Conservation (phyloP, 139 green algal species). For the Coccomyxa sp. region DNA sequence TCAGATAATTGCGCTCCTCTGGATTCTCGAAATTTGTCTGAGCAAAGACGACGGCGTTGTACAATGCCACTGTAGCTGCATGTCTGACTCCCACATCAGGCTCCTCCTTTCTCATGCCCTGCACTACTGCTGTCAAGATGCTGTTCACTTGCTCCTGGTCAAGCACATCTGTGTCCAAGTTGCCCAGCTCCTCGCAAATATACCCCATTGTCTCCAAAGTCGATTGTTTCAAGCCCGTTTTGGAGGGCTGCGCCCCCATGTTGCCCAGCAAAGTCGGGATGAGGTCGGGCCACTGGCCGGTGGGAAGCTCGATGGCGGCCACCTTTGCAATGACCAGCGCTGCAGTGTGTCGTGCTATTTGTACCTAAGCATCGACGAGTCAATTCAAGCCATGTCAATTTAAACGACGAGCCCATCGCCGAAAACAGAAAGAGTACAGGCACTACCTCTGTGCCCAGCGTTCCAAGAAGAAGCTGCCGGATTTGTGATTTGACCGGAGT, state of each 20-base stretch:
- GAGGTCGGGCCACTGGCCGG: slow-evolving; percentile 79
- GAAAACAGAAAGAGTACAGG: not conserved
- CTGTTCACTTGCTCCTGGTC: slow-evolving; percentile 77
- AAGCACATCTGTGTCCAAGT: slow-evolving; percentile 74
- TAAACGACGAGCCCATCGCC: not conserved
- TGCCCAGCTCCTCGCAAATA: slow-evolving; percentile 91
- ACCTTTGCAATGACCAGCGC: slow-evolving; percentile 93
- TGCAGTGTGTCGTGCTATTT: slow-evolving; percentile 58
- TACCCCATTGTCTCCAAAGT: slow-evolving; percentile 92
- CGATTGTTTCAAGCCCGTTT: slow-evolving; percentile 45
- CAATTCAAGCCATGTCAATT: not conserved
- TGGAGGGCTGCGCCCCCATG: slow-evolving; percentile 25
- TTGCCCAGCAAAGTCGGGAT: slow-evolving; percentile 63
- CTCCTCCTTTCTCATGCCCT: slow-evolving; percentile 85
- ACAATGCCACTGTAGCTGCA: slow-evolving; percentile 84
- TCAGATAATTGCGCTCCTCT: slow-evolving; percentile 93
- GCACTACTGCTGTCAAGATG: slow-evolving; percentile 92
- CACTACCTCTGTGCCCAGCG: slow-evolving; percentile 56
- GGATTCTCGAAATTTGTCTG: slow-evolving; percentile 92
- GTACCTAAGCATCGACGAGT: slow-evolving; percentile 19
- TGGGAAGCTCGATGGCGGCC: slow-evolving; percentile 86
- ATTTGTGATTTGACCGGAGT: slow-evolving; percentile 65
- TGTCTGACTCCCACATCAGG: slow-evolving; percentile 70
- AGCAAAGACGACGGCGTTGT: slow-evolving; percentile 94
- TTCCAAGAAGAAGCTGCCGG: slow-evolving; percentile 67